A percentile compares a stretch with the other conserved stretches of the same genome.
Evolutionary conservation across 2,329 filamentous ascomycete genomes (phyloP).

Genomic region (Zasmidium citrigriseum): DNA sequence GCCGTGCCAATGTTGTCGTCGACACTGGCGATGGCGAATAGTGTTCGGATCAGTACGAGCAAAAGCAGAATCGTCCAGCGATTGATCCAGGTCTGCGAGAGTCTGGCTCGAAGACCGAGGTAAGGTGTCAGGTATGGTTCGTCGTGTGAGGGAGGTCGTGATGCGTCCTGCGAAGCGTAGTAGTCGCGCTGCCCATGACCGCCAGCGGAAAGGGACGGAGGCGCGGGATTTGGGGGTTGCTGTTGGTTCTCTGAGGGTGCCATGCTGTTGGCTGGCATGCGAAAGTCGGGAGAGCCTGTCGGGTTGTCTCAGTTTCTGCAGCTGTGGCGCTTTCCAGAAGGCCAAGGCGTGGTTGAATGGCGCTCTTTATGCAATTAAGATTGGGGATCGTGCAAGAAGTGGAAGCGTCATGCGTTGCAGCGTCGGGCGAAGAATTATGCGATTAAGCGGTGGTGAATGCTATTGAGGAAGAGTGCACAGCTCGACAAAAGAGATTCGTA

Average conservation of each 20-base stretch:
- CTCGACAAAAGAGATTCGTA: slow-evolving; percentile 24
- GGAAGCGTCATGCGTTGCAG: slow-evolving; percentile 1
- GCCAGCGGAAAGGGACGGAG: slow-evolving; percentile 62
- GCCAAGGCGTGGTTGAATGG: neutral
- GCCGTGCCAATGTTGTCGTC: slow-evolving; percentile 74
- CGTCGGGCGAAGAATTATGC: slow-evolving; percentile 5
- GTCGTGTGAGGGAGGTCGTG: slow-evolving; percentile 61
- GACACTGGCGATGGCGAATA: slow-evolving; percentile 74
- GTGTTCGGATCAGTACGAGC: slow-evolving; percentile 77
- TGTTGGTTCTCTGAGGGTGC: slow-evolving; percentile 55
- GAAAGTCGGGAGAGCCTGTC: slow-evolving; percentile 32
- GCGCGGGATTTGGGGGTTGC: slow-evolving; percentile 56
- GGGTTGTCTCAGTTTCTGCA: slow-evolving; percentile 11
- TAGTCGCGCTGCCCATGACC: slow-evolving; percentile 63
- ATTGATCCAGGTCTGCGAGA: slow-evolving; percentile 98
- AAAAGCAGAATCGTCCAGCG: slow-evolving; percentile 90
- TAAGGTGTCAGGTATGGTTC: slow-evolving; percentile 81
- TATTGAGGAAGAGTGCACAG: neutral
- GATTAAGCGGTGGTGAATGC: slow-evolving; percentile 17
- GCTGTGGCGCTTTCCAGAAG: slow-evolving; percentile 2
- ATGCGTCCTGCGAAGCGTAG: slow-evolving; percentile 56
- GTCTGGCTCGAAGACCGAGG: slow-evolving; percentile 80
- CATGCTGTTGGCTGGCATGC: slow-evolving; percentile 38
- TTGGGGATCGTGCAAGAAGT: neutral
- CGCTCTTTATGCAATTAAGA: neutral